A percentile compares a stretch with the other conserved stretches of the same genome.
Evolutionary conservation across 345 rosid genomes (phyloP).

Genomic region (Camelina hispida): DNA sequence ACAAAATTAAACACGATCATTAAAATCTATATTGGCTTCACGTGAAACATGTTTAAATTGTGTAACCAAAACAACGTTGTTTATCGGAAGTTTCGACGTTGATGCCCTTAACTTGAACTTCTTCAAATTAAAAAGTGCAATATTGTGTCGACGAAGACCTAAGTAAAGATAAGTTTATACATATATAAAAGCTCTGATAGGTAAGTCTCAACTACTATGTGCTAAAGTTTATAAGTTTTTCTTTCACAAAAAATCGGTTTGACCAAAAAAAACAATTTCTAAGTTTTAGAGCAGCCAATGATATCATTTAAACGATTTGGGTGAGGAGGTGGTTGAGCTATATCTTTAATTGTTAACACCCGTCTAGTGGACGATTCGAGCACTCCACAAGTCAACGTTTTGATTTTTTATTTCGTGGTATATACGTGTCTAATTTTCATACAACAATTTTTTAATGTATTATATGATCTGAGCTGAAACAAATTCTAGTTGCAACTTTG

Average conservation of each 20-base stretch:
- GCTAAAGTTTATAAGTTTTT: neutral
- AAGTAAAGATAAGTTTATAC: neutral
- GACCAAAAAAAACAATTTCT: no score
- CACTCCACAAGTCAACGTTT: slow-evolving; percentile 19
- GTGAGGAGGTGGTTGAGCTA: slow-evolving; percentile 13
- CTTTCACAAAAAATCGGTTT: no score
- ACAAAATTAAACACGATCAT: neutral
- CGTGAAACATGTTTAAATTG: slow-evolving; percentile 20
- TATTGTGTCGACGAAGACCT: slow-evolving; percentile 6
- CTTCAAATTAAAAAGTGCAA: neutral
- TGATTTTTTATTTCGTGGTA: slow-evolving; percentile 1
- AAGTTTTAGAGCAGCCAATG: neutral
- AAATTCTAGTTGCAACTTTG: neutral
- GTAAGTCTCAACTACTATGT: slow-evolving; percentile 7
- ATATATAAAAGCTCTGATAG: neutral
- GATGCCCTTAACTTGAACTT: neutral
- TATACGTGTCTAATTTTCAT: neutral
- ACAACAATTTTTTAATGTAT: neutral
- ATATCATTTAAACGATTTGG: slow-evolving; percentile 1
- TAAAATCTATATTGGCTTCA: slow-evolving; percentile 19
- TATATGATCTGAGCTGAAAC: neutral
- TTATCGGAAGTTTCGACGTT: neutral
- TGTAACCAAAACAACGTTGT: neutral
- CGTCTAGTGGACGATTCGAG: slow-evolving; percentile 11
- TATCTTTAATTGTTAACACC: slow-evolving; percentile 11